Base-by-base conservation (phyloP, 2,329 filamentous ascomycete species). In the Phyllosticta capitalensis region DNA sequence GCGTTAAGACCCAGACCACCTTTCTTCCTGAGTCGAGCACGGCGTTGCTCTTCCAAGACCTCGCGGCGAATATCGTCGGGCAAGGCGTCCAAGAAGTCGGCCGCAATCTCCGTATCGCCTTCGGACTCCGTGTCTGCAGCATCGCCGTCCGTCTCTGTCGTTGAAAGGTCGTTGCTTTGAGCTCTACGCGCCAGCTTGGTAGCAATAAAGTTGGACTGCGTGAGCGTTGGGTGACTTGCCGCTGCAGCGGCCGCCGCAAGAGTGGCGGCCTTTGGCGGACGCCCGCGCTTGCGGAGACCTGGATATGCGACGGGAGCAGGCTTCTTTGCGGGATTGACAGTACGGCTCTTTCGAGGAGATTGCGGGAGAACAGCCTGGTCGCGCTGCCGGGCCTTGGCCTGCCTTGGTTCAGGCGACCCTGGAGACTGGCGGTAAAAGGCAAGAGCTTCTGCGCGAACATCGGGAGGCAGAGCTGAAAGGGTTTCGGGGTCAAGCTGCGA, bases 401-500 rank as follows among this genome's bases (percentile, higher is more conserved):
- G 38, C 17, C 17, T 19, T 45, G 38, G 38, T 6, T 45, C 38
- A n/a, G 38, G 38, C 38, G 38, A 45, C 17, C 49, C 19, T 7
- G 54, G 58, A 12, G 30, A 22, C 20, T 60, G 58, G 61, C 67
- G 59, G 62, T 96, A 95, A 33, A 87, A 85, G 2, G 83, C 85
- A 9, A 96, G 74, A 0, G 97, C 79, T 72, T 97, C 94, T 1
- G 85, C 83, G 63, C 92, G 89, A 69, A 99, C 84, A 63, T 96
- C 90, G 45, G 88, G 85, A 0, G 94, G 94, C 0, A 99, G 78
- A 0, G 89, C 89, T 50, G 86, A 83, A 63, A 97, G 87, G 1
- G 91, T 88, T 50, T 92, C 90, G 0, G 85, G 85, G 67, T 99
- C 94, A 20, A 97, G 80, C 65, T 95, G 89, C 0, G 90, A 87